phyloP scores from a whole-genome alignment of 768 basidiomycete genomes.

The Suillus subluteus region DNA sequence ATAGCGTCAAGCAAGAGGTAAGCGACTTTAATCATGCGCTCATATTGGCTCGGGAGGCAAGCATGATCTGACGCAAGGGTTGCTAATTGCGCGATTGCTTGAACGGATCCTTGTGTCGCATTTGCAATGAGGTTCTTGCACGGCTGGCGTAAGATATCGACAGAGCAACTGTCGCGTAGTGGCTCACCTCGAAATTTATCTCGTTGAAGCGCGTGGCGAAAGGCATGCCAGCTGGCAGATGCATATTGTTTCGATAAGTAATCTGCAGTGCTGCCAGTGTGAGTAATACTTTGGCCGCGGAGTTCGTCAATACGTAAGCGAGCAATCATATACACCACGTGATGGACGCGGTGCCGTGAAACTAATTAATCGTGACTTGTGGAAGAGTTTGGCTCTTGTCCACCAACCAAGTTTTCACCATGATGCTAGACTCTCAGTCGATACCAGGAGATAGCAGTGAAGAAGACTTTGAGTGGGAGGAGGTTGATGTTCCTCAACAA shows the following conservation, averaged over 20 bases:
- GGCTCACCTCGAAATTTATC: constrained; percentile 28
- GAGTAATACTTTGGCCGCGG: neutral
- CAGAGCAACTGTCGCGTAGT: neutral
- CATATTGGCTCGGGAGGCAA: constrained; percentile 26
- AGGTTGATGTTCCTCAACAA: constrained; percentile 57
- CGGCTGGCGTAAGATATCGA: neutral
- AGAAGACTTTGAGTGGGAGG: constrained; percentile 83
- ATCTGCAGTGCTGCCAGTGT: neutral
- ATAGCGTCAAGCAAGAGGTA: constrained; percentile 24
- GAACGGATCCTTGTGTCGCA: constrained; percentile 16
- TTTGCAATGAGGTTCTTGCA: constrained; percentile 23
- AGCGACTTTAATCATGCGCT: constrained; percentile 24
- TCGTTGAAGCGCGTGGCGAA: neutral
- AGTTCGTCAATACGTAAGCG: constrained; percentile 3
- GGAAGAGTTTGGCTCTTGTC: neutral
- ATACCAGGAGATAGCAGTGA: constrained; percentile 44
- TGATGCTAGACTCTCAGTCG: constrained; percentile 21
- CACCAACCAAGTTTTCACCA: constrained; percentile 12
- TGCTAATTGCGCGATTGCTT: constrained; percentile 20
- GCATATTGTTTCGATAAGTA: neutral
- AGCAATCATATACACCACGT: constrained; percentile 18
- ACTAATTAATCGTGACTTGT: constrained; percentile 12
- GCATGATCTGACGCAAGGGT: constrained; percentile 15
- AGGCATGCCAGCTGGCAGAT: constrained; percentile 3
- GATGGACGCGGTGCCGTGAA: constrained; percentile 26